Conservation (phyloP, 805 yeast genomes). For the Cyberlindnera veronae region DNA sequence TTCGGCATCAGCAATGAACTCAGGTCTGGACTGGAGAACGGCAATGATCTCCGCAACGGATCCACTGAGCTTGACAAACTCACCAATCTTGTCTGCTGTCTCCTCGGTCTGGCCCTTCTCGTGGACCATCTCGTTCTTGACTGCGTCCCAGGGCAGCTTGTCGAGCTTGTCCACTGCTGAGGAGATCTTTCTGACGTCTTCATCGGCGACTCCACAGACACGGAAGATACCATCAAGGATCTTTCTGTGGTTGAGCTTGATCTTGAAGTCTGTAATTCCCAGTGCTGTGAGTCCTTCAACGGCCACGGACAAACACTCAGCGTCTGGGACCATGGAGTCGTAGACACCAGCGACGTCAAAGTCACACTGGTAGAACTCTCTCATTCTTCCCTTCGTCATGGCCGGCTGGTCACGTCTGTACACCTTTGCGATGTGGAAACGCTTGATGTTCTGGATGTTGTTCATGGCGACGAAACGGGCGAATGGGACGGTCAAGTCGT, state of each 20-base stretch:
- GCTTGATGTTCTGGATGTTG: conserved; percentile 81
- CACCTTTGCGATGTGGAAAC: conserved; percentile 97
- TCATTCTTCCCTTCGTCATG: conserved; percentile 99
- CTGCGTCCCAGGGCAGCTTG: conserved; percentile 93
- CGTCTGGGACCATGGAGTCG: conserved; percentile 95
- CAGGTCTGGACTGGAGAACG: conserved; percentile 52
- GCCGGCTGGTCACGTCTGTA: conserved; percentile 99
- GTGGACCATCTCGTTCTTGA: conserved; percentile 83
- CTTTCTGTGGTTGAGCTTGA: conserved; percentile 93
- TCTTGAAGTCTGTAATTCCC: conserved; percentile 85
- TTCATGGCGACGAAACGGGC: conserved; percentile 97
- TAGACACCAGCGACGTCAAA: conserved; percentile 93
- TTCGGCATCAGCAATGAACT: conserved; percentile 57
- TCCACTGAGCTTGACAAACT: conserved; percentile 84
- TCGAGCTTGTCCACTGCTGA: conserved; percentile 97
- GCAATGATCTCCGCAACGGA: conserved; percentile 59
- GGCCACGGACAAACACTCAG: conserved; percentile 77
- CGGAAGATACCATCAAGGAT: conserved; percentile 93
- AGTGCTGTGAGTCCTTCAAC: conserved; percentile 82
- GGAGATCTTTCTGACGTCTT: conserved; percentile 89
- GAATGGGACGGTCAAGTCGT: conserved; percentile 97
- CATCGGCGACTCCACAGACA: conserved; percentile 91
- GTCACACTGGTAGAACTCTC: conserved; percentile 99
- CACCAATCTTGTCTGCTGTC: conserved; percentile 91
- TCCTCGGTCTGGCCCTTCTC: conserved; percentile 90